Conservation (phyloP, 495 filamentous ascomycete genomes). For the Xylaria palmicola region DNA sequence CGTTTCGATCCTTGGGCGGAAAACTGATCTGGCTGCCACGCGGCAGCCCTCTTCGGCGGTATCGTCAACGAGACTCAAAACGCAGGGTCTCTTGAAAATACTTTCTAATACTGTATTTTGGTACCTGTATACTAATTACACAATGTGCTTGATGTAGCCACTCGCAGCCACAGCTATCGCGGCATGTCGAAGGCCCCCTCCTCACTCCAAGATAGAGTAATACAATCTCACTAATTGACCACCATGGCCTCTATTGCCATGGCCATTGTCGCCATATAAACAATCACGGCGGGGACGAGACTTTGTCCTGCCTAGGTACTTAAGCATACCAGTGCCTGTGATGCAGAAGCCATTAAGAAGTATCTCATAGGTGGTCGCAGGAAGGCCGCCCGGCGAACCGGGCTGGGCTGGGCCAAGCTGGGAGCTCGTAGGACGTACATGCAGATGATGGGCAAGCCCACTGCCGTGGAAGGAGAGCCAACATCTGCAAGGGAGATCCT, state of each 20-base stretch:
- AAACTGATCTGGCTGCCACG: conserved; percentile 2
- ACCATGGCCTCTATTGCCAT: not conserved
- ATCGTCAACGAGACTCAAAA: not conserved
- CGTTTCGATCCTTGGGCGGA: conserved; percentile 6
- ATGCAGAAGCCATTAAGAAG: conserved; percentile 8
- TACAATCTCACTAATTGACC: conserved; percentile 4
- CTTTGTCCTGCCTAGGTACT: not conserved
- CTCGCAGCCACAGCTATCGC: conserved; percentile 1
- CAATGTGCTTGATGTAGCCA: conserved; percentile 17
- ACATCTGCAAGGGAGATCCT: conserved; percentile 4
- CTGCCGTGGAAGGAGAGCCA: not conserved
- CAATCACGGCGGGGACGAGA: not conserved
- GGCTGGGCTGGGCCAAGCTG: conserved; percentile 7
- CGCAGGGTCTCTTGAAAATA: conserved; percentile 9
- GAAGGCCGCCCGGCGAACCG: conserved; percentile 12
- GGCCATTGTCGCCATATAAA: no score
- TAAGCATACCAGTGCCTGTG: not conserved
- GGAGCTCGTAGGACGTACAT: conserved; percentile 3
- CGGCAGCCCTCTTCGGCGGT: not conserved
- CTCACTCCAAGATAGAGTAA: conserved; percentile 26
- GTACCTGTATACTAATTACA: conserved; percentile 13
- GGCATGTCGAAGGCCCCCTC: conserved; percentile 24
- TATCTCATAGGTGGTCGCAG: conserved; percentile 13
- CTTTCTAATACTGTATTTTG: conserved; percentile 14
- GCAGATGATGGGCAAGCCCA: not conserved